These are phyloP conservation scores for Dendrobium chrysotoxum DNA, from an alignment of 106 monocot genomes.

Conservation along the genomic window DNA sequence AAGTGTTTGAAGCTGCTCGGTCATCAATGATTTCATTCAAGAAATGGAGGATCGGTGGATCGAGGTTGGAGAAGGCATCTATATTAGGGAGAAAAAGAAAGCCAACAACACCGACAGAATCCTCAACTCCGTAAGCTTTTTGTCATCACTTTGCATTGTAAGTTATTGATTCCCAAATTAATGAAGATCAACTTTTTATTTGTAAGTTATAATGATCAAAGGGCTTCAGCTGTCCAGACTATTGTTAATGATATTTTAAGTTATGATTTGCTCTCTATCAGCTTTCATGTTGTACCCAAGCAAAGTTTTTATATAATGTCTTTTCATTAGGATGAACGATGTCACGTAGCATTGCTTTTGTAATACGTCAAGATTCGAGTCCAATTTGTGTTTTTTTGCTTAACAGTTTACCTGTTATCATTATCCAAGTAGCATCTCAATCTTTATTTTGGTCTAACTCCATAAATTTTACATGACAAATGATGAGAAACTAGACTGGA, in stretches of 20 bases:
- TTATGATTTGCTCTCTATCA: neutral
- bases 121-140: conserved; percentile 6
- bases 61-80: conserved; percentile 52
- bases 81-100: conserved; percentile 67
- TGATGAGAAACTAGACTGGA: too few relatives aligned
- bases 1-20: conserved; percentile 63
- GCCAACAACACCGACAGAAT: conserved; percentile 6
- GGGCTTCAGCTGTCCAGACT: neutral
- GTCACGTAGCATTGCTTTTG: too few relatives aligned
- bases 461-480: too few relatives aligned
- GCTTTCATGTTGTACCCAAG: neutral
- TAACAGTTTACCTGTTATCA: too few relatives aligned
- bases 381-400: too few relatives aligned
- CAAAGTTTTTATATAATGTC: too few relatives aligned
- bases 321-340: too few relatives aligned
- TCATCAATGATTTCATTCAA: conserved; percentile 56
- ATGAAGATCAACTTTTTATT: neutral
- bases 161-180: neutral
- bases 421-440: too few relatives aligned
- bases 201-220: too few relatives aligned
- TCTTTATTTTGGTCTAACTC: too few relatives aligned
- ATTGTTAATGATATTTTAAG: neutral
- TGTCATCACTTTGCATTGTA: too few relatives aligned
- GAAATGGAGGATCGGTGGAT: conserved; percentile 54
- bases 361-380: too few relatives aligned